Evolutionary conservation across 2,329 filamentous ascomycete species (phyloP).

Genomic region (Bipolaris victoriae): DNA sequence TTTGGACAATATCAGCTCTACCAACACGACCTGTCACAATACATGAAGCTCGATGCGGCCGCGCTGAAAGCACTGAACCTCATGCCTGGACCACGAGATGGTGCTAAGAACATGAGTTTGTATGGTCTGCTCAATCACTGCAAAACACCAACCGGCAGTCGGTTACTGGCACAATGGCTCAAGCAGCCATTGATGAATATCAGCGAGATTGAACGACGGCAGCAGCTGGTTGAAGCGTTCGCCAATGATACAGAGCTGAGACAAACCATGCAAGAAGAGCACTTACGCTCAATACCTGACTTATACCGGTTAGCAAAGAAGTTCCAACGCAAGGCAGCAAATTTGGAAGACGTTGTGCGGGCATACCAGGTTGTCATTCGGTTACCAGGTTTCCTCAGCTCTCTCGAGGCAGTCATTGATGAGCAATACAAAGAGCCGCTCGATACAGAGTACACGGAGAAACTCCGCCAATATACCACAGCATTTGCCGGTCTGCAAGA

Average conservation of each 20-base stretch:
- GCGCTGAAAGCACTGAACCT: constrained; percentile 93
- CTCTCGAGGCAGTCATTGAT: constrained; percentile 93
- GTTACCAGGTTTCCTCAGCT: constrained; percentile 85
- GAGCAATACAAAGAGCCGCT: constrained; percentile 88
- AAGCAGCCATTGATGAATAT: constrained; percentile 97
- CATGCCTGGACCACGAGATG: constrained; percentile 94
- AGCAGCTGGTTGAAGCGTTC: constrained; percentile 95
- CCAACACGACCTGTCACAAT: constrained; percentile 94
- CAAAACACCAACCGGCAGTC: constrained; percentile 92
- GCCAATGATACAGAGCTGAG: constrained; percentile 89
- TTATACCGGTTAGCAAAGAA: constrained; percentile 92
- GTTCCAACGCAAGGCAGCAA: constrained; percentile 90
- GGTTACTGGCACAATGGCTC: constrained; percentile 91
- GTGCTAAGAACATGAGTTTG: constrained; percentile 96
- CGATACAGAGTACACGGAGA: constrained; percentile 84
- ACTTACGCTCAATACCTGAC: constrained; percentile 90
- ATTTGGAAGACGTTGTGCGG: constrained; percentile 91
- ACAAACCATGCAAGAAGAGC: constrained; percentile 96
- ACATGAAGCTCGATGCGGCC: constrained; percentile 97
- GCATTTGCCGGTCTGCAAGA: constrained; percentile 87
- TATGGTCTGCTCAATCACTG: constrained; percentile 95
- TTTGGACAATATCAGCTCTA: constrained; percentile 98
- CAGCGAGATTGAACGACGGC: constrained; percentile 84
- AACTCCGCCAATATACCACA: constrained; percentile 74
- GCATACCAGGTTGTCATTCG: constrained; percentile 95